Conservation (phyloP, 139 green algal genomes). For the Choricystis sp. region DNA sequence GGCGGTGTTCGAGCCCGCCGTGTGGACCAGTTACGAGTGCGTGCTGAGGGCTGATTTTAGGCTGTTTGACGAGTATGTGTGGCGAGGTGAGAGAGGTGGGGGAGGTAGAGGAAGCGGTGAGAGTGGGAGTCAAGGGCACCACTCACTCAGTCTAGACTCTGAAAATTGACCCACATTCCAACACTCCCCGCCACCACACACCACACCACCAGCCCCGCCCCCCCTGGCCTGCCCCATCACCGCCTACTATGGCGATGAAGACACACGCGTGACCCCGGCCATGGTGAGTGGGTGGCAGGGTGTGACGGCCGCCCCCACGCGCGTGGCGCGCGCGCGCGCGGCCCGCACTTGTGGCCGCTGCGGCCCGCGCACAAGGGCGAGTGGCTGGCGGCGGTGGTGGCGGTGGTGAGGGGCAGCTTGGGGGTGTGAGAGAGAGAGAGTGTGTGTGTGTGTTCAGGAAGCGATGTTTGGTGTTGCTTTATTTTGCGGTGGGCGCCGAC, state of each 20-base stretch:
- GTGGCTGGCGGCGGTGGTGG: conserved; percentile 29
- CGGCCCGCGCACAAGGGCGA: conserved; percentile 30
- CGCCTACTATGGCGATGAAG: conserved; percentile 32
- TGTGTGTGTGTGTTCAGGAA: no score
- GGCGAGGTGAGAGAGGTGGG: conserved; percentile 6
- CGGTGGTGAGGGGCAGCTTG: no score
- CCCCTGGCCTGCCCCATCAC: conserved; percentile 32
- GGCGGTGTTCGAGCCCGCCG: conserved; percentile 37
- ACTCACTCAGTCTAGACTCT: neutral
- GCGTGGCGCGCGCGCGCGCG: no score
- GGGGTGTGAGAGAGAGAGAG: no score
- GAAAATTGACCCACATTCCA: neutral
- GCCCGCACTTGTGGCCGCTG: conserved; percentile 59
- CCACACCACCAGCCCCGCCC: conserved; percentile 4
- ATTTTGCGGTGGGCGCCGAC: no score
- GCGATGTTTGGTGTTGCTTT: no score
- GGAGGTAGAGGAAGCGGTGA: neutral
- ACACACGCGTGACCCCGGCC: conserved; percentile 14
- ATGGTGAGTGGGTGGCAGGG: conserved; percentile 20
- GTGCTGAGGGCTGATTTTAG: conserved; percentile 63
- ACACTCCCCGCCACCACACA: neutral
- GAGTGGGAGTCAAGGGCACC: no score
- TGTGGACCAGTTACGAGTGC: conserved; percentile 47
- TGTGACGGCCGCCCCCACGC: no score
- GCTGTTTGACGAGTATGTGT: conserved; percentile 64